Base-by-base conservation (phyloP, 257 asterid genomes). In the Euphrasia confusa region DNA sequence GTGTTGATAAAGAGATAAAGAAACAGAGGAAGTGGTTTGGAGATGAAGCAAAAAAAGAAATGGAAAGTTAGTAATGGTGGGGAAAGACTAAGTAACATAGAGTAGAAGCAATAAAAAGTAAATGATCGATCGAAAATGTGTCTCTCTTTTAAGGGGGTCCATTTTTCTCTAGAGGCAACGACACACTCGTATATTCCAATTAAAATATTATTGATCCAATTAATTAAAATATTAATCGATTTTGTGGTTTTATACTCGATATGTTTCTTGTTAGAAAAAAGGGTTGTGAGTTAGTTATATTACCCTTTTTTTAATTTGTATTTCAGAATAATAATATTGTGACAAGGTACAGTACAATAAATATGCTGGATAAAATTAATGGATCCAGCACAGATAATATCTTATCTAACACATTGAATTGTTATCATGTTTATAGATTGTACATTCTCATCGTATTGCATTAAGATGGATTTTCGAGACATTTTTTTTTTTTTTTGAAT, bases 31-130 rank as follows among this genome's bases (percentile, higher is more conserved):
- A 42, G 47, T 21, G 54, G 32, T 40, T 56, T 9, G 45, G 18
- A 53, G 3, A 18, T 21, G 2, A 53, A 69, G 70, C 68, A 64
- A 55, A 28, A 52, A 61, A 32, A 3, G 24, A 39, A 28, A 28
- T 37, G 27, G 35, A 35, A 64, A 53, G 64, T 42, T 40, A 4
- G 10, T 32, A 40, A 67, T 60, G 12, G 58, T 54, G 72, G 53
- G 63, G 17, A 44, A 13, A 12, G 55, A 8, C 40, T 13, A 21
- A 21, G 24, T 21, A 56, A 58, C 35, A 17, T 69, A 60, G 73
- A 58, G 74, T 69, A 50, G 76, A 70, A 77, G 78, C 76, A 69
- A 70, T 13, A 44, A 45, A 45, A 45, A 42, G 4, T 5, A 47
- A 5, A 7, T 7, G 3, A 45, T 4, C 11, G 49, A 9, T 42